A percentile compares a stretch with the other conserved stretches of the same genome.
Evolutionary conservation across 257 asterid species (phyloP).

Genomic region (Misopates orontium): DNA sequence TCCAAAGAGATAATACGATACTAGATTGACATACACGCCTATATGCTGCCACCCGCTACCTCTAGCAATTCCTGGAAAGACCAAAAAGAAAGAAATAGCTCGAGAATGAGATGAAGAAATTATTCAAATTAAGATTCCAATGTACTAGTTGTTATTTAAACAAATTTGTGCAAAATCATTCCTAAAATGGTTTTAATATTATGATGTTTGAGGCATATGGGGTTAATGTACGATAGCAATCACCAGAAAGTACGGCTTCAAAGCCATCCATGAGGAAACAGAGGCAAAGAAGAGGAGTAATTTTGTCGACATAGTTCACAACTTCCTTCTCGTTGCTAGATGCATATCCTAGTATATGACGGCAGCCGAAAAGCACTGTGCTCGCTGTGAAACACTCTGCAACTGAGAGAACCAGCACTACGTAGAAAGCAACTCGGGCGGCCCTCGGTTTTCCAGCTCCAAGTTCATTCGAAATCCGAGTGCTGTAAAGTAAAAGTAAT

Average conservation of each 20-base stretch:
- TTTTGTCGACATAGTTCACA: constrained; percentile 37
- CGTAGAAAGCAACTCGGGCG: constrained; percentile 34
- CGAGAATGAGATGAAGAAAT: not conserved
- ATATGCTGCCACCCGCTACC: constrained; percentile 67
- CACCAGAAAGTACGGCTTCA: constrained; percentile 51
- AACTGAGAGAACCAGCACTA: constrained; percentile 35
- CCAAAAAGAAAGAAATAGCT: not conserved
- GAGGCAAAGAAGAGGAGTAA: constrained; percentile 49
- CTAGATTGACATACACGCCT: constrained; percentile 59
- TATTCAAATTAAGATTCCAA: not conserved
- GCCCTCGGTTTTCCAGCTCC: constrained; percentile 57
- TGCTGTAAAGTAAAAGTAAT: constrained; percentile 29
- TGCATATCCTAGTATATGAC: constrained; percentile 41
- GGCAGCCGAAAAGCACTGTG: constrained; percentile 30
- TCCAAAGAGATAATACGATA: constrained; percentile 47
- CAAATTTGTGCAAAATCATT: no score
- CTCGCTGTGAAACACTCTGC: constrained; percentile 42
- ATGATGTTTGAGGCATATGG: not conserved
- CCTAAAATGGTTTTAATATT: no score
- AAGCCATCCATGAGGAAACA: constrained; percentile 46
- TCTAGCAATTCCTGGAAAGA: constrained; percentile 52
- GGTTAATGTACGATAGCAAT: not conserved
- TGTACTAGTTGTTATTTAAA: no score
- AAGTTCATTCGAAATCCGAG: constrained; percentile 55
- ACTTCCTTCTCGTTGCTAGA: constrained; percentile 49